These are phyloP conservation scores for Cystobasidium tubakii DNA, from an alignment of 768 basidiomycete genomes.

Conservation along the genomic window DNA sequence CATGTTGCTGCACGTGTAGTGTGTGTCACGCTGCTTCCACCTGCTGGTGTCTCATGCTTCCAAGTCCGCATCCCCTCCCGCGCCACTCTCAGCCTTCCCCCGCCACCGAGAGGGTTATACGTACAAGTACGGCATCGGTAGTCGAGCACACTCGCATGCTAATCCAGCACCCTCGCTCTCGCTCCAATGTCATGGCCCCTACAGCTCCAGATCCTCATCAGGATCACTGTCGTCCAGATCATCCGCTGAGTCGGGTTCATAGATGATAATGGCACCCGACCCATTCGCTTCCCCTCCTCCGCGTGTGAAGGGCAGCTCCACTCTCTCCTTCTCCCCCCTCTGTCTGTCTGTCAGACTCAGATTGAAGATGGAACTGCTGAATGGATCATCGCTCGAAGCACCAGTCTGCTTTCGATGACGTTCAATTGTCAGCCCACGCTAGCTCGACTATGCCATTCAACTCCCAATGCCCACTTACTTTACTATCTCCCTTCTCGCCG, in stretches of 20 bases:
- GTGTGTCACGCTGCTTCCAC: too few relatives aligned
- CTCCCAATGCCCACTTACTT: not conserved
- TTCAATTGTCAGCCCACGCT: too few relatives aligned
- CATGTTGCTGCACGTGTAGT: too few relatives aligned
- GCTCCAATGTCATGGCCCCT: not conserved
- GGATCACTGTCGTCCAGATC: slow-evolving; percentile 95
- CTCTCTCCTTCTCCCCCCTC: slow-evolving; percentile 64
- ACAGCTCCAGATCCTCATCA: slow-evolving; percentile 87
- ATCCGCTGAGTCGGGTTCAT: slow-evolving; percentile 88
- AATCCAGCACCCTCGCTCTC: not conserved
- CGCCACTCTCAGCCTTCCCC: too few relatives aligned
- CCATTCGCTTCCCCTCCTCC: not conserved
- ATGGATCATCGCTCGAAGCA: slow-evolving; percentile 54
- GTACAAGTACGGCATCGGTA: not conserved
- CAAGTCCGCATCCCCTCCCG: not conserved
- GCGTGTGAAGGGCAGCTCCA: slow-evolving; percentile 84
- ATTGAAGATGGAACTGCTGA: slow-evolving; percentile 76
- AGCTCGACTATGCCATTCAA: not conserved
- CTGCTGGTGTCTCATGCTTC: too few relatives aligned
- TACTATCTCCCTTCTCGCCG: not conserved
- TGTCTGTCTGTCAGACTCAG: slow-evolving; percentile 75
- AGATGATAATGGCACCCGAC: slow-evolving; percentile 56
- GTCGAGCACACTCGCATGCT: too few relatives aligned
- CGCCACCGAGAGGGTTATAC: not conserved
- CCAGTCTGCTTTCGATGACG: too few relatives aligned